A percentile compares a stretch with the other conserved stretches of the same genome.
phyloP scores from a whole-genome alignment of 2,329 filamentous ascomycete genomes.

The Chalaropsis ovoidea region DNA sequence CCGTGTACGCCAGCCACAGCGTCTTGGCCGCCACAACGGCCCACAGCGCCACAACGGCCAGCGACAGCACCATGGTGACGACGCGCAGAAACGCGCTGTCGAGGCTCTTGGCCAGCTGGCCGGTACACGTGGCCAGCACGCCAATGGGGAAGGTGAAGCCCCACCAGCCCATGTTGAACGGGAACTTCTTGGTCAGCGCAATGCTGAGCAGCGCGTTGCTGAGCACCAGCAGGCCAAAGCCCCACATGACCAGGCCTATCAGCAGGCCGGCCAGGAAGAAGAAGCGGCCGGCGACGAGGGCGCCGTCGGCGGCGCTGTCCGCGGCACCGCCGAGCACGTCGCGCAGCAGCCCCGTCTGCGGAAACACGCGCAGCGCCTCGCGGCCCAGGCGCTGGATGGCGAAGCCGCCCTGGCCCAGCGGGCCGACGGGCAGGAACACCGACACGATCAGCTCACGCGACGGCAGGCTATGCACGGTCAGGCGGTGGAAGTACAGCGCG shows the following conservation, averaged over 20 bases:
- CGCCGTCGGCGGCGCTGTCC: conserved; percentile 38
- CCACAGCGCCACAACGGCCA: conserved; percentile 37
- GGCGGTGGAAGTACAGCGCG: conserved; percentile 58
- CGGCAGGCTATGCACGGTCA: conserved; percentile 56
- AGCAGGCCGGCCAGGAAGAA: conserved; percentile 23
- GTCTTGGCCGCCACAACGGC: conserved; percentile 36
- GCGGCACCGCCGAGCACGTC: conserved; percentile 29
- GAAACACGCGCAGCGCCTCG: conserved; percentile 37
- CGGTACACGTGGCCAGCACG: conserved; percentile 38
- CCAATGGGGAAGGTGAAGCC: conserved; percentile 41
- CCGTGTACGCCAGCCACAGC: conserved; percentile 33
- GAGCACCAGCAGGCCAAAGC: conserved; percentile 38
- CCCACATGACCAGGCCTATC: conserved; percentile 37
- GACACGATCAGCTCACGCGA: conserved; percentile 58
- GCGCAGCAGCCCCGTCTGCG: conserved; percentile 38
- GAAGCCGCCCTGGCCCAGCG: conserved; percentile 56
- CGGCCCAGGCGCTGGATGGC: conserved; percentile 44
- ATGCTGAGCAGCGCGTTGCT: conserved; percentile 38
- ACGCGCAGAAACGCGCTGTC: conserved; percentile 38
- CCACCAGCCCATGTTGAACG: conserved; percentile 43
- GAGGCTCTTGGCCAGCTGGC: conserved; percentile 35
- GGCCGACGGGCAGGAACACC: conserved; percentile 56
- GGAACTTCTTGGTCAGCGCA: conserved; percentile 34
- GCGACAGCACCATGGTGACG: conserved; percentile 34
- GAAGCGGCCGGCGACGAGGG: conserved; percentile 49